phyloP scores from a whole-genome alignment of 495 filamentous ascomycete genomes.

The Podospora bellae-mahoneyi region DNA sequence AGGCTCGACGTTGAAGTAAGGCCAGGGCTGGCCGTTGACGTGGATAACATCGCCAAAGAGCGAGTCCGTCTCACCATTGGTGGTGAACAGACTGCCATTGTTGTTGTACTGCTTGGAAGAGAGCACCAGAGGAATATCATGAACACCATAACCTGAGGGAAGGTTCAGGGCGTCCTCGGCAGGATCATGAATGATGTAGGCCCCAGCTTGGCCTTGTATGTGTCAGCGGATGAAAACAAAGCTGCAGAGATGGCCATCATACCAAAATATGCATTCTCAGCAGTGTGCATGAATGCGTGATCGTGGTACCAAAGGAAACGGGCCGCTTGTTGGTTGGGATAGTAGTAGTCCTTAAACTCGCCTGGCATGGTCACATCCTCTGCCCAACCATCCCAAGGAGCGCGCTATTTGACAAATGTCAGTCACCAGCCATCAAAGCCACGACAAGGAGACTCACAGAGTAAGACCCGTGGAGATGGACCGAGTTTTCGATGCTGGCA shows the following conservation, averaged over 20 bases:
- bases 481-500: conserved; percentile 36
- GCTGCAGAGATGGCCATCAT: background rate
- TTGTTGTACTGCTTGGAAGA: conserved; percentile 47
- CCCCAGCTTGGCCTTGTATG: conserved; percentile 43
- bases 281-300: conserved; percentile 46
- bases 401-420: conserved; percentile 16
- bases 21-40: conserved; percentile 58
- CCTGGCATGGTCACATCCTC: conserved; percentile 47
- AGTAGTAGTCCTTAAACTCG: conserved; percentile 60
- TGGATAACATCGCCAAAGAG: conserved; percentile 54
- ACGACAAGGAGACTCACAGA: conserved; percentile 25
- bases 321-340: conserved; percentile 50
- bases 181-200: conserved; percentile 40
- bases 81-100: conserved; percentile 45
- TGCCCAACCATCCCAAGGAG: conserved; percentile 53
- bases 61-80: conserved; percentile 37
- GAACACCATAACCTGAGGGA: conserved; percentile 45
- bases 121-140: conserved; percentile 52
- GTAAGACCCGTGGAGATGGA: conserved; percentile 54
- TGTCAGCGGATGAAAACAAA: background rate
- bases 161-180: conserved; percentile 46
- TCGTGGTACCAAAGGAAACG: conserved; percentile 60
- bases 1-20: conserved; percentile 52
- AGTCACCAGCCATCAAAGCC: background rate
- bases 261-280: conserved; percentile 52